A percentile compares a stretch with the other conserved stretches of the same genome.
These are phyloP conservation scores for Phellopilus nigrolimitatus DNA, from an alignment of 1,284 basidiomycete genomes.

Conservation along the genomic window DNA sequence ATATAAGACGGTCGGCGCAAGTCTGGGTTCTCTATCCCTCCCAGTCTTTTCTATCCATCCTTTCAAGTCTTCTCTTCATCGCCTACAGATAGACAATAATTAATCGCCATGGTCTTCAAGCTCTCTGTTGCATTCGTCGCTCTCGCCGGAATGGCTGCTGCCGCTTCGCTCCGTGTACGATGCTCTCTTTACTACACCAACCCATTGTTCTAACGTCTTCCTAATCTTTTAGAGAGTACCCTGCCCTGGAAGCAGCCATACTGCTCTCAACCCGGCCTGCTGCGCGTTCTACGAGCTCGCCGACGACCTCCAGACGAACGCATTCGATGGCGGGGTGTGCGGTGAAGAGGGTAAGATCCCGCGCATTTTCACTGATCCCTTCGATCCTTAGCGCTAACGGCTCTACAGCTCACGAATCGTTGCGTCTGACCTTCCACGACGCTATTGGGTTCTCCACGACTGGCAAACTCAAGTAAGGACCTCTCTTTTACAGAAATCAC, in stretches of 20 bases:
- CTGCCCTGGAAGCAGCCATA: constrained; percentile 18
- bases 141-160: constrained; percentile 10
- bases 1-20: too few species aligned
- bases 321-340: constrained; percentile 20
- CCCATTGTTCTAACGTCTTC: neutral
- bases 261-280: constrained; percentile 17
- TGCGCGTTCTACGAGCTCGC: constrained; percentile 19
- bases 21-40: neutral
- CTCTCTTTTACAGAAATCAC: neutral
- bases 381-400: neutral
- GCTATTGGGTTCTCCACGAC: constrained; percentile 20
- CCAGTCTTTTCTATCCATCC: neutral
- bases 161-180: constrained; percentile 3
- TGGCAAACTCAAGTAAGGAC: neutral
- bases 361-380: neutral
- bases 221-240: constrained; percentile 3
- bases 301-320: constrained; percentile 20
- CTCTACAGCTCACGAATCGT: constrained; percentile 13
- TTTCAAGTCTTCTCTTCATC: neutral
- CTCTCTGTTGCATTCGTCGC: constrained; percentile 14
- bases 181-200: neutral
- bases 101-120: constrained; percentile 17
- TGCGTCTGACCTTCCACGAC: constrained; percentile 22
- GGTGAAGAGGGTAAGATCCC: constrained; percentile 18
- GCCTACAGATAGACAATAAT: neutral